Conservation (phyloP, 2,329 filamentous ascomycete species). For the Aureobasidium leucospermi region DNA sequence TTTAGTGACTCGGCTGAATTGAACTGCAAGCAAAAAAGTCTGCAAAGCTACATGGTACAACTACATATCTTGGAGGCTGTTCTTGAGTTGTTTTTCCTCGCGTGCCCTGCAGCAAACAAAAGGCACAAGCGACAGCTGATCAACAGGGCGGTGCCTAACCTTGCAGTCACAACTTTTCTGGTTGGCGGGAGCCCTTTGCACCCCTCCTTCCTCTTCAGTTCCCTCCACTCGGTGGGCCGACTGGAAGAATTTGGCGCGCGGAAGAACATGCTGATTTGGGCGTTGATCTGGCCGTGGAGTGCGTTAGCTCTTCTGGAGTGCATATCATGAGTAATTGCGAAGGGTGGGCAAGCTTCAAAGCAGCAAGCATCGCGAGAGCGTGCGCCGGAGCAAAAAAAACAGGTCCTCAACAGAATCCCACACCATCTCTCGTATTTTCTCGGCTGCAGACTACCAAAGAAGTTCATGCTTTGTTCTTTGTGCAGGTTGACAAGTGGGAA, state of each 20-base stretch:
- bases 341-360: background rate
- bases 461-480: background rate
- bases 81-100: background rate
- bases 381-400: no score
- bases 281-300: background rate
- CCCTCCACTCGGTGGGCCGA: background rate
- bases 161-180: background rate
- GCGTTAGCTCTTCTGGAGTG: conserved; percentile 1
- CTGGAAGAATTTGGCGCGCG: background rate
- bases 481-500: background rate
- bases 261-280: background rate
- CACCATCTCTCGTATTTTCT: background rate
- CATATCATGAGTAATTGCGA: conserved; percentile 1
- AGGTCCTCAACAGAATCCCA: background rate
- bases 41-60: background rate
- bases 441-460: background rate
- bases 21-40: background rate
- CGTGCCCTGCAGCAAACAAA: background rate
- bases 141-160: background rate
- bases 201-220: background rate
- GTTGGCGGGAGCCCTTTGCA: background rate
- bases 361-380: background rate
- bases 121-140: background rate
- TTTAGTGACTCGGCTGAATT: background rate
- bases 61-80: background rate